These are phyloP conservation scores for Neofusicoccum parvum DNA, from an alignment of 2,329 filamentous ascomycete genomes.

Conservation along the genomic window DNA sequence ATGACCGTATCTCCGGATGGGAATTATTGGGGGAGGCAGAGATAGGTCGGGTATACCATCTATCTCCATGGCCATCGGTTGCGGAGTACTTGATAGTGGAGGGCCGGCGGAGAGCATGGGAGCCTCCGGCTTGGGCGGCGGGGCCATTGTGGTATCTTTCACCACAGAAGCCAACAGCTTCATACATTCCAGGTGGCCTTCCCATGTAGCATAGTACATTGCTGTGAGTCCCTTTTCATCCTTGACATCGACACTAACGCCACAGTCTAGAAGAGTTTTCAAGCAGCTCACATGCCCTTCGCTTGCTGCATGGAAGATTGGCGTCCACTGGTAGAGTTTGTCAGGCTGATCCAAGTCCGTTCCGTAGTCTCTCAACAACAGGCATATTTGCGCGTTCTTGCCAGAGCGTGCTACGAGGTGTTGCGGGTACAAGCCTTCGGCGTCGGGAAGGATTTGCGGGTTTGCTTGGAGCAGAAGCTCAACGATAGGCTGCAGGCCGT, in stretches of 20 bases:
- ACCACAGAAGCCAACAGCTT: constrained; percentile 68
- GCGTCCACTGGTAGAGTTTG: constrained; percentile 97
- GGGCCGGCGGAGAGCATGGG: constrained; percentile 18
- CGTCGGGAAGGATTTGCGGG: constrained; percentile 85
- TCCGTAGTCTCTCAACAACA: constrained; percentile 80
- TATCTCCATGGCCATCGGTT: constrained; percentile 64
- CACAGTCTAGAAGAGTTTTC: constrained; percentile 75
- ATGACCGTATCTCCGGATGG: constrained; percentile 89
- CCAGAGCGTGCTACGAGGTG: constrained; percentile 92
- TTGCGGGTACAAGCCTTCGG: constrained; percentile 95
- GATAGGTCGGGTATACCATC: constrained; percentile 92
- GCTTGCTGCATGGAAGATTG: constrained; percentile 91
- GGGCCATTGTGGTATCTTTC: background rate
- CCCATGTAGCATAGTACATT: constrained; percentile 99
- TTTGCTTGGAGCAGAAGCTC: constrained; percentile 79
- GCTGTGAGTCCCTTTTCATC: constrained; percentile 93
- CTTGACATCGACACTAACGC: constrained; percentile 74
- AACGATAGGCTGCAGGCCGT: constrained; percentile 83
- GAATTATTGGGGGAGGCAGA: constrained; percentile 93
- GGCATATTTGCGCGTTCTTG: constrained; percentile 74
- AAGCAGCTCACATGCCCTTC: constrained; percentile 92
- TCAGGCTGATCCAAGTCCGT: constrained; percentile 90
- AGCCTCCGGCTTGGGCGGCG: constrained; percentile 46
- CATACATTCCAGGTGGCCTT: constrained; percentile 95
- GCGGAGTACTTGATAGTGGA: constrained; percentile 38